Percentiles rank a stretch among this genome's conserved stretches.
Conservation (phyloP, 2,329 filamentous ascomycete species). For the Fusarium ambrosium region DNA sequence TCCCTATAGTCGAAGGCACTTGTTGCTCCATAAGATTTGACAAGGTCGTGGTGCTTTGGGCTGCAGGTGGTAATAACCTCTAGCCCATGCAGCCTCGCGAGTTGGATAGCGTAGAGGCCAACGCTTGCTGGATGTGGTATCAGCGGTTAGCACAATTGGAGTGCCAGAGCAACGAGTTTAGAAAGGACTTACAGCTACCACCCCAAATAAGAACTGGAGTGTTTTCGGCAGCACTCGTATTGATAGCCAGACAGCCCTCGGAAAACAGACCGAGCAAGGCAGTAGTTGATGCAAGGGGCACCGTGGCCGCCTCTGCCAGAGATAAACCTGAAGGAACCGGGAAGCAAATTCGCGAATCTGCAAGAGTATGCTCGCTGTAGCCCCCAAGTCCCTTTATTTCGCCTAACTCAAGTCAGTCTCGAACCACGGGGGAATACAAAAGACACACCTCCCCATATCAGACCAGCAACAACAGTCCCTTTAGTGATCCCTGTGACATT, state of each 20-base stretch:
- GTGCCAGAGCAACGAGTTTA: not conserved
- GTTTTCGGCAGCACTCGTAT: slow-evolving; percentile 23
- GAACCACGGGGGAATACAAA: not conserved
- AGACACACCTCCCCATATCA: slow-evolving; percentile 49
- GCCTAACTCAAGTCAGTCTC: slow-evolving; percentile 21
- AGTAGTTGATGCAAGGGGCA: slow-evolving; percentile 57
- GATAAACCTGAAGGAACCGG: slow-evolving; percentile 51
- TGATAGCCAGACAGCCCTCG: slow-evolving; percentile 52
- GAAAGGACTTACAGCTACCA: slow-evolving; percentile 54
- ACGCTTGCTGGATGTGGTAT: slow-evolving; percentile 51
- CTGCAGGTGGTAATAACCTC: slow-evolving; percentile 54
- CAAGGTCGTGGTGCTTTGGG: slow-evolving; percentile 48
- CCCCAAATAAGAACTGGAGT: slow-evolving; percentile 57
- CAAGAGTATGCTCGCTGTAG: slow-evolving; percentile 56
- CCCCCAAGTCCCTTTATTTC: slow-evolving; percentile 52
- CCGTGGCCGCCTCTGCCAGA: slow-evolving; percentile 51
- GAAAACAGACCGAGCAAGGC: slow-evolving; percentile 57
- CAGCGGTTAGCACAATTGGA: no score
- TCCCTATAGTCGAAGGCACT: not conserved
- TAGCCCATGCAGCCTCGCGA: slow-evolving; percentile 51
- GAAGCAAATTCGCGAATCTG: slow-evolving; percentile 58
- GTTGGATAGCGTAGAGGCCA: slow-evolving; percentile 54
- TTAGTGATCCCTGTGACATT: slow-evolving; percentile 33
- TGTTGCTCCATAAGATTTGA: slow-evolving; percentile 50
- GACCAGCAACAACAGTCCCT: slow-evolving; percentile 42